Conservation (phyloP, 169 alveolate species). For the Plasmodium ovale region DNA sequence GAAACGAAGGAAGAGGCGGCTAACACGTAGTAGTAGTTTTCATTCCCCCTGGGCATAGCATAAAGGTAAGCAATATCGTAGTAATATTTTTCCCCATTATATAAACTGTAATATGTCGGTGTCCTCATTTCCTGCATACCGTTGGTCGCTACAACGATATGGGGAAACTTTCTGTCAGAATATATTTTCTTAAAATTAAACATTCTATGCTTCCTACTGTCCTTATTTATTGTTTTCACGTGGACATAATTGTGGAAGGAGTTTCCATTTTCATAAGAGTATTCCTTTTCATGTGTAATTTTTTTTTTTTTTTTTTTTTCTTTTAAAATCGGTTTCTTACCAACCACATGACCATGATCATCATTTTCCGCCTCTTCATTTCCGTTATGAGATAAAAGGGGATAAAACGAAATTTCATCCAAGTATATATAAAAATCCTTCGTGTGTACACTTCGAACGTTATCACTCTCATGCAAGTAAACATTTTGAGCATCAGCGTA, state of each 20-base stretch:
- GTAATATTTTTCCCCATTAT: neutral
- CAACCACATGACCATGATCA: too few species aligned
- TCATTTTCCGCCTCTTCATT: neutral
- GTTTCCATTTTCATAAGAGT: neutral
- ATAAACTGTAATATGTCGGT: neutral
- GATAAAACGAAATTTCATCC: conserved; percentile 31
- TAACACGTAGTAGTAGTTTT: conserved; percentile 1
- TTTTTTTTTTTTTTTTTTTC: neutral
- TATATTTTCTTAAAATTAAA: conserved; percentile 17
- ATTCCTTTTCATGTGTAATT: neutral
- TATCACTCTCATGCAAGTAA: conserved; percentile 11
- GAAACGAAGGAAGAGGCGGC: conserved; percentile 6
- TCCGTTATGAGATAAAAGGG: neutral
- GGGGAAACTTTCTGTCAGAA: neutral
- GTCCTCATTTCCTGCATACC: conserved; percentile 5
- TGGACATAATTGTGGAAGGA: neutral
- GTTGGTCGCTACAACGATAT: neutral
- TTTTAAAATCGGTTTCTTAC: neutral
- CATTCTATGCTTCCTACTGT: neutral
- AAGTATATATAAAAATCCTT: conserved; percentile 23
- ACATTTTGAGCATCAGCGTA: conserved; percentile 36
- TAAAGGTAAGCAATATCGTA: conserved; percentile 15
- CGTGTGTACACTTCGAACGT: conserved; percentile 16
- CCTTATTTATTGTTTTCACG: neutral
- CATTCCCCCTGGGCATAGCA: conserved; percentile 42